Base-by-base conservation (phyloP, 192 early-diverging fungal genomes). In the Dissophora globulifera region DNA sequence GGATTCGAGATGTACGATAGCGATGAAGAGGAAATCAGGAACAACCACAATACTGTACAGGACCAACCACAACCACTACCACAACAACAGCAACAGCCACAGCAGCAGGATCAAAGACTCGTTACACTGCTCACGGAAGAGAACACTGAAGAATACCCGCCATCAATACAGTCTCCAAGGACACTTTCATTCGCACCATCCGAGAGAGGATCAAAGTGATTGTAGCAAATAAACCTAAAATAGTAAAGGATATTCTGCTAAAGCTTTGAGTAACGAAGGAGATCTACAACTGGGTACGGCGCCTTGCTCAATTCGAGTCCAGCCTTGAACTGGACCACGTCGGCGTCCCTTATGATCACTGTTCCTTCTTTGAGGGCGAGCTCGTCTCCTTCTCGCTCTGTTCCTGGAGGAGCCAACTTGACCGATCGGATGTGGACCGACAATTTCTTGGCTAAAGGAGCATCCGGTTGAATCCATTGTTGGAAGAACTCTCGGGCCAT, bases 361-460 rank as follows among this genome's bases (percentile, higher is more conserved):
- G 35, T 38, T 6, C 35, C 35, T 38, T 38, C 35, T 38, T 38
- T 38, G 35, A 38, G 35, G 7, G 35, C 13, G 13, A 6, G 35
- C 35, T 38, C 35, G 35, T 9, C 35, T 38, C 6, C 35, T 38
- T n/a, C n/a, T n/a, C n/a, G n/a, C n/a, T n/a, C n/a, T n/a, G n/a
- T n/a, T n/a, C n/a, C n/a, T n/a, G n/a, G n/a, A n/a, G n/a, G n/a
- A n/a, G n/a, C n/a, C n/a, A n/a, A n/a, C n/a, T 49, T 49, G n/a
- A 38, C 13, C 16, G 85, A 82, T 17, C 78, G 61, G 16, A 86
- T 32, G 61, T 84, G 85, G 8, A 82, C 62, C 0, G 81, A 81
- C 6, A 84, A 22, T 30, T 79, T 79, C 31, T 65, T 64, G 27
- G 13, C 22, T 6, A 11, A 2, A 15, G n/a, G 13, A 22, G 32